Base-by-base conservation (phyloP, 2,329 filamentous ascomycete genomes). In the Cercospora janseana region DNA sequence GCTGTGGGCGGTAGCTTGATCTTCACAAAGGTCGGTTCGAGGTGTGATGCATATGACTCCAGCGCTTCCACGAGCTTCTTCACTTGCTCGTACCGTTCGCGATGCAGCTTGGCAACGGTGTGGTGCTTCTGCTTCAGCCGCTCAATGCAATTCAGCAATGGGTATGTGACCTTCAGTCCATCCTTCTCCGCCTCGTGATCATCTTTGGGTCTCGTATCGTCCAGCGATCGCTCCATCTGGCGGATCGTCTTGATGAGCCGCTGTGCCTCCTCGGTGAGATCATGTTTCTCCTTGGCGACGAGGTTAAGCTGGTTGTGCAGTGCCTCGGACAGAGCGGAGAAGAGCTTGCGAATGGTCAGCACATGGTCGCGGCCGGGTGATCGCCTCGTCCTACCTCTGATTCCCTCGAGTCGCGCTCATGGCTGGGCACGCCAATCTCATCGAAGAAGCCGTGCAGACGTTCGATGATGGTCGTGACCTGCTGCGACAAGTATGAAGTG, bases 391-490 rank as follows among this genome's bases (percentile, higher is more conserved):
- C 66, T 75, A 94, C 91, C 83, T 96, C 89, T 67, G 88, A 81
- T 69, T 97, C 92, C 64, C 93, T 81, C 42, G 82, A 79, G 67
- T 97, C 90, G 65, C 93, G 87, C 70, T 97, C 93, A 82, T 95
- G 90, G 65, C 76, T 83, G 21, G 92, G 82, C n/a, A 98, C 87
- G 52, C 93, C 93, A 65, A 98, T 98, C 68, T 98, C 92, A 70
- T 98, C 93, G 66, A 96, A 98, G 51, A 97, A 81, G 59, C 87
- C 87, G 72, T 97, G 92, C 54, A 98, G 80, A 72, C 96, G 90
- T 70, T 82, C 83, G 68, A 97, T 90, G 67, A 95, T 96, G 64
- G 82, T 89, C 61, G 89, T 93, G 73, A 98, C 88, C 81, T 97
- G 93, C 70, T 94, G 89, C 63, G 89, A 87, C 67, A 97, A 79